phyloP scores from a whole-genome alignment of 768 basidiomycete species.

The Arthromyces matolae region DNA sequence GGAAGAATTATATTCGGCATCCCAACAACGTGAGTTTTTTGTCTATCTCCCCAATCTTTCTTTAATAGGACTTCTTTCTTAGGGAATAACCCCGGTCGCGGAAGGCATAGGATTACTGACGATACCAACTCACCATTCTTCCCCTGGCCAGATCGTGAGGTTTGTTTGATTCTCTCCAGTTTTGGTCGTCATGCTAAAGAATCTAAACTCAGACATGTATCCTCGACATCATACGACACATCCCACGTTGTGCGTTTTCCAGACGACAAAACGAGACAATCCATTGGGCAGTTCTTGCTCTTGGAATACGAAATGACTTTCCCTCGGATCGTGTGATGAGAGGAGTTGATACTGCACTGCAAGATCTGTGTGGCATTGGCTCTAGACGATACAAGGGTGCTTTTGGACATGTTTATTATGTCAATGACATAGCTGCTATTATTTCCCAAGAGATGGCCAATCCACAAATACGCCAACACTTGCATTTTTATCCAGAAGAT shows the following conservation, averaged over 20 bases:
- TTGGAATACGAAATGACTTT: neutral
- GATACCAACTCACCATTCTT: neutral
- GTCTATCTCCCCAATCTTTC: neutral
- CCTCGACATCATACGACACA: neutral
- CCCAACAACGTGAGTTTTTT: neutral
- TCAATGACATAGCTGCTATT: slow-evolving; percentile 27
- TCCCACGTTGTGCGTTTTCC: neutral
- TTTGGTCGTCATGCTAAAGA: neutral
- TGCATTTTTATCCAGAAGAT: slow-evolving; percentile 34
- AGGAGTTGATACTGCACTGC: neutral
- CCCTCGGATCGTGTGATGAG: neutral
- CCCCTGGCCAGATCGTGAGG: neutral
- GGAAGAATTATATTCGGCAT: neutral
- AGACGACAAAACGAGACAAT: neutral
- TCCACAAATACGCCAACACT: slow-evolving; percentile 26
- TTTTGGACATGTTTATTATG: slow-evolving; percentile 29
- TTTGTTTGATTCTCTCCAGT: neutral
- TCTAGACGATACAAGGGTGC: slow-evolving; percentile 26
- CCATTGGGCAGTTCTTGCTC: neutral
- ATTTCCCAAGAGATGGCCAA: slow-evolving; percentile 37
- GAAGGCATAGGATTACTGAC: neutral
- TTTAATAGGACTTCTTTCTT: neutral
- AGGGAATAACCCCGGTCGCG: neutral
- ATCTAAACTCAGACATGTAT: neutral
- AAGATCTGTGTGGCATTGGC: slow-evolving; percentile 23